These are phyloP conservation scores for Cubamyces sp. DNA, from an alignment of 768 basidiomycete genomes.

Conservation along the genomic window DNA sequence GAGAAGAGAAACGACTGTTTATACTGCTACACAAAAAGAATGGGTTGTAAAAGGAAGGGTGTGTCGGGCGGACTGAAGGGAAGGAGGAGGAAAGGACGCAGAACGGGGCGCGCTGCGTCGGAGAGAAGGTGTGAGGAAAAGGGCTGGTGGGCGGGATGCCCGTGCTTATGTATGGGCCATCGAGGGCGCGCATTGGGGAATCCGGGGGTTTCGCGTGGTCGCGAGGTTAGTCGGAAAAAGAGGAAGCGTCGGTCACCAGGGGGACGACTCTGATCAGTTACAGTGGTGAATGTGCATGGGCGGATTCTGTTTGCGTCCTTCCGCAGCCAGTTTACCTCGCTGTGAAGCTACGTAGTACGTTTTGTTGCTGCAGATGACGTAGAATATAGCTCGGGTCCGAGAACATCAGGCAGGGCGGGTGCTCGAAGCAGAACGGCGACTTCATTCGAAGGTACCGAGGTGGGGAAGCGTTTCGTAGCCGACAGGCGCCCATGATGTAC, in stretches of 20 bases:
- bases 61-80: constrained; percentile 13
- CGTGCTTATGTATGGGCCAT: constrained; percentile 9
- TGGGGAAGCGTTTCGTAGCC: background rate
- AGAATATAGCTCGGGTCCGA: background rate
- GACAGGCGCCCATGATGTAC: constrained; percentile 7
- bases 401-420: background rate
- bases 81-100: constrained; percentile 13
- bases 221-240: constrained; percentile 4
- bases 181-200: constrained; percentile 8
- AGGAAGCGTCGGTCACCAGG: constrained; percentile 27
- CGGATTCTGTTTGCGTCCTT: constrained; percentile 18
- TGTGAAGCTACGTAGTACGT: background rate
- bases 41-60: constrained; percentile 24
- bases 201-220: constrained; percentile 12
- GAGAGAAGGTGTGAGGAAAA: constrained; percentile 17
- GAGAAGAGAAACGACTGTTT: background rate
- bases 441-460: background rate
- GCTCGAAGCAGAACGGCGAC: background rate
- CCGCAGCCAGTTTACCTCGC: constrained; percentile 19
- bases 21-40: constrained; percentile 28
- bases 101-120: constrained; percentile 26
- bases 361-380: background rate
- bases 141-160: background rate
- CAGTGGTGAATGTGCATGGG: constrained; percentile 11
- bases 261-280: constrained; percentile 16